These are phyloP conservation scores for Fusarium sp. DNA, from an alignment of 2,329 filamentous ascomycete genomes.

Conservation along the genomic window DNA sequence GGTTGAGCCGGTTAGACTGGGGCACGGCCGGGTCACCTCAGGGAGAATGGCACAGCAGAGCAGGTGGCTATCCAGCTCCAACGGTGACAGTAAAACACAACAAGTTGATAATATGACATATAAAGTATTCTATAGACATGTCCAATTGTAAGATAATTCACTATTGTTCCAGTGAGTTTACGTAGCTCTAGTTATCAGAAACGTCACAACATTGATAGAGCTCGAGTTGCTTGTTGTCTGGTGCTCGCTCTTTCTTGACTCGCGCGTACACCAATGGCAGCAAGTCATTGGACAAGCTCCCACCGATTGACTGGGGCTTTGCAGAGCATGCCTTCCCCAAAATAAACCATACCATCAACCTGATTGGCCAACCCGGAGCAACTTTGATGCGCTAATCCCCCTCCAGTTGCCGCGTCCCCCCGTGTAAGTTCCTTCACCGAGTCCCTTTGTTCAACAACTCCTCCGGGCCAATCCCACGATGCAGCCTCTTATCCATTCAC, in stretches of 20 bases:
- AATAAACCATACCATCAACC: background rate
- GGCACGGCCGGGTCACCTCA: background rate
- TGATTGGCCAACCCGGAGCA: constrained; percentile 28
- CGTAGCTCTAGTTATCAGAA: no score
- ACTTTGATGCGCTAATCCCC: constrained; percentile 27
- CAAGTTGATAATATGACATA: background rate
- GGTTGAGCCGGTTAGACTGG: background rate
- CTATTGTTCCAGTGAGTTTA: no score
- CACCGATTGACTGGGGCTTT: background rate
- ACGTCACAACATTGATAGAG: background rate
- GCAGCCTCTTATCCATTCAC: constrained; percentile 21
- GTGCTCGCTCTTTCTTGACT: background rate
- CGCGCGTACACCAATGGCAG: background rate
- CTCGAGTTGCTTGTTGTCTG: background rate
- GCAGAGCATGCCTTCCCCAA: background rate
- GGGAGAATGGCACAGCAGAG: background rate
- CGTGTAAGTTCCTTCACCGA: constrained; percentile 38
- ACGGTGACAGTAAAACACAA: background rate
- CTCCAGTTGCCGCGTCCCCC: background rate
- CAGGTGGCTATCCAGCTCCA: background rate
- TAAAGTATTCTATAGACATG: background rate
- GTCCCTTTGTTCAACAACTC: constrained; percentile 31
- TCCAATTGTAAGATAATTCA: no score
- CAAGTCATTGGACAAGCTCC: background rate
- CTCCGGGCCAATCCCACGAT: constrained; percentile 25